Evolutionary conservation across 805 yeast species (phyloP), one percentile per base, ranked within the genome.

Genomic region (Blastobotrys chiropterorum): DNA sequence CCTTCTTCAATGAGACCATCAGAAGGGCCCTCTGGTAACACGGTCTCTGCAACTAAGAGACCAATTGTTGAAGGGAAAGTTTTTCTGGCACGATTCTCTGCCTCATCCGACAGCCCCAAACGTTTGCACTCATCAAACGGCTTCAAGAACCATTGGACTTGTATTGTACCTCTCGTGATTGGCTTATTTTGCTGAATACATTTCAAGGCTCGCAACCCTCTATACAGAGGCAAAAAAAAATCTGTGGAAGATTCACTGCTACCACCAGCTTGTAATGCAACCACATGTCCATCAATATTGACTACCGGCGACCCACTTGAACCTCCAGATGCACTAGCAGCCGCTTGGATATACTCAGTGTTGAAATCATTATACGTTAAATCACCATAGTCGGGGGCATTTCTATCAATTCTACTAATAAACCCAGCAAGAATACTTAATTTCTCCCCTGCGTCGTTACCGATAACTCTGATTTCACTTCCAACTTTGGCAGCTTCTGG

Each of bases 281-380:
- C 87, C 0, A 92, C 96, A 62, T 81, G 69, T 2, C 97, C 97
- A 59, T 86, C 84, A 44, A 85, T 81, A 66, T 89, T 85, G 1
- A 90, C 95, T n/a, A 90, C 97, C 0, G 97, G 97, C 2, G 96
- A 88, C 6, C 97, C 97, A 47, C 94, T 84, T 2, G 96, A 89
- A 2, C 97, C 97, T 30, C 97, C 97, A 15, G 95, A 85, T 0
- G 97, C 96, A 54, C 90, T 80, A 0, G 97, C 97, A 5, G 97
- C 97, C 0, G 97, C 97, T 69, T 90, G 96, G 51, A 90, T 87
- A 68, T 90, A 90, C 67, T 87, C 96, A 1, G 96, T 89, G 66
- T 90, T 89, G 76, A 89, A 90, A 72, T 90, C 97, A 64, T 87
- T 89, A 68, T 90, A 90, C 14, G 95, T 83, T 63, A 86, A 72